phyloP scores from a whole-genome alignment of 1,284 basidiomycete genomes.

The Rhizoctonia solani region DNA sequence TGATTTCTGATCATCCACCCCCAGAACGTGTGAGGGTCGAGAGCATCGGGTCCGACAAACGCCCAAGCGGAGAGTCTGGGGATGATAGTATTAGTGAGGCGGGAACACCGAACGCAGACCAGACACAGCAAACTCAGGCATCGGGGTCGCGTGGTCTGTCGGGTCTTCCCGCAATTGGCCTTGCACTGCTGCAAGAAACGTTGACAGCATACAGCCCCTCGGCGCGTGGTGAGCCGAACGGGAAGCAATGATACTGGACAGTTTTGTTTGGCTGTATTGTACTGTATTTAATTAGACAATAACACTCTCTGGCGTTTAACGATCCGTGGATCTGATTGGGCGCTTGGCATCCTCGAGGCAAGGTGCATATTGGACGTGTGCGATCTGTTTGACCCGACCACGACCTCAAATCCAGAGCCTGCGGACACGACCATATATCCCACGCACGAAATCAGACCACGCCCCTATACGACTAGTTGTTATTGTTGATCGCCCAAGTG shows the following conservation, averaged over 20 bases:
- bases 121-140: background rate
- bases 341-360: slow-evolving; percentile 8
- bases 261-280: slow-evolving; percentile 13
- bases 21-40: slow-evolving; percentile 25
- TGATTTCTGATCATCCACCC: slow-evolving; percentile 28
- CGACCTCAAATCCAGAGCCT: slow-evolving; percentile 13
- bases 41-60: background rate
- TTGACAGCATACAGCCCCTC: slow-evolving; percentile 30
- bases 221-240: slow-evolving; percentile 19
- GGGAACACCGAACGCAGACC: slow-evolving; percentile 6
- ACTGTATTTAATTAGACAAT: slow-evolving; percentile 7
- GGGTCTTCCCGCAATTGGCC: slow-evolving; percentile 15
- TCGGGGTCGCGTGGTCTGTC: slow-evolving; percentile 15
- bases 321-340: background rate
- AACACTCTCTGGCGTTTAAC: slow-evolving; percentile 6
- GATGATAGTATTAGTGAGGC: slow-evolving; percentile 16
- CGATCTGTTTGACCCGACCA: slow-evolving; percentile 25
- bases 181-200: slow-evolving; percentile 28
- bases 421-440: slow-evolving; percentile 11
- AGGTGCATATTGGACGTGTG: slow-evolving; percentile 1
- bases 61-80: slow-evolving; percentile 23
- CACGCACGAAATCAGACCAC: slow-evolving; percentile 12
- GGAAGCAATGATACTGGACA: background rate
- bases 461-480: background rate
- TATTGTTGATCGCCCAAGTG: slow-evolving; percentile 5